Evolutionary conservation across 2,329 filamentous ascomycete species (phyloP), one percentile per base, ranked within the genome.

Genomic region (Fusarium nematophilum): DNA sequence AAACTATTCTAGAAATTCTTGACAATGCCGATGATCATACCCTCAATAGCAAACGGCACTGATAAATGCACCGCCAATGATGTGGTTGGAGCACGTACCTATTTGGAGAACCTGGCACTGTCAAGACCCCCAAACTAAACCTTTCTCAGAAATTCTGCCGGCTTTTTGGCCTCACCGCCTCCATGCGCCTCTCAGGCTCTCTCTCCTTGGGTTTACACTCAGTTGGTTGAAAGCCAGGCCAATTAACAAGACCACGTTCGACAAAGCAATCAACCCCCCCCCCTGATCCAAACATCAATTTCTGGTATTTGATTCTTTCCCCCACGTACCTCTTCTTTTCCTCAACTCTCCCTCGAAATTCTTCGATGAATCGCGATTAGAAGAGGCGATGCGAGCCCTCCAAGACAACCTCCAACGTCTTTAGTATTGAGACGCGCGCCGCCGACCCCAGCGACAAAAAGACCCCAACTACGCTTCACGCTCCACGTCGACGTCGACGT

Each of bases 391-490:
- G 61, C 61, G 61, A 65, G 55, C 40, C 40, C 36, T 59, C 38
- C 53, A 39, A 55, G 45, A 56, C 57, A 29, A 26, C 45, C 45
- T 37, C 37, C 48, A 53, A 36, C 53, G 45, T 58, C 53, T 46
- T 17, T 54, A 54, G 39, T 39, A 56, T 54, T 53, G 61, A 70
- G 57, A 60, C 58, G 62, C 67, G 58, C 65, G 61, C 62, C 45
- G 53, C 45, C 61, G 49, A 40, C 52, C 42, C 36, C 23, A 51
- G 45, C 60, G 39, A 44, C 36, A 46, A 42, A 38, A 52, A 33
- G 39, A 18, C 44, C 37, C 34, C 33, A 17, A 44, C 37, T 23
- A n/a, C n/a, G n/a, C n/a, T n/a, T n/a, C n/a, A 33, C 34, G 14
- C 15, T 25, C 38, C 38, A 38, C 40, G 21, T 43, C 26, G 14